Evolutionary conservation across 495 filamentous ascomycete genomes (phyloP), one percentile per base, ranked within the genome.

Genomic region (Cercophora samala): DNA sequence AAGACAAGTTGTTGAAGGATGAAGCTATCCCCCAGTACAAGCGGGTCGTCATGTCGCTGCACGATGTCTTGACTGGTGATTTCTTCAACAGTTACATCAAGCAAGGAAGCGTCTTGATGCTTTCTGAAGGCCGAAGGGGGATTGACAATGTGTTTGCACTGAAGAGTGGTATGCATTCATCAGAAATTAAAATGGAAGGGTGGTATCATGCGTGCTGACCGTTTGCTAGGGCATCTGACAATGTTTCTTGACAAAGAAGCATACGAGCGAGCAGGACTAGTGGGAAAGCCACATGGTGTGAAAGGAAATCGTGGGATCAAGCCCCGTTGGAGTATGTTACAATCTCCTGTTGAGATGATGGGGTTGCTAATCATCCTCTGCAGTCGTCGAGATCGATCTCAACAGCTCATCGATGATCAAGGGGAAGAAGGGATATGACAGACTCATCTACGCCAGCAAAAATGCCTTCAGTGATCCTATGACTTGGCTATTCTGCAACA

Each of bases 41-140:
- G 55, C 83, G 85, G 58, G 88, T 98, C 6, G 85, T 88, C 64
- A 90, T 97, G 86, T 84, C 88, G 15, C 82, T 97, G 24, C 82
- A 82, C 17, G 85, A 88, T 56, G 73, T 97, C 1, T 69, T 99
- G 5, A 85, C 90, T 53, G 84, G 87, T 5, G 88, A 89, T 0
- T 99, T 99, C 70, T 94, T 97, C 76, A 91, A 87, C 56, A 81
- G 86, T 62, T 94, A 97, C 73, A 90, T 97, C 69, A 97, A 97
- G 75, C 82, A 84, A 97, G 94, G 95, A 21, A 90, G 93, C 74
- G 83, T 96, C 68, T 75, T 96, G 73, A 95, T 99, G 91, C 86
- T 97, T 18, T 97, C 96, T 0, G 90, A 96, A 74, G 95, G 95
- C 26, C 83, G 86, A 23, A 80, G 86, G 53, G 91, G 89, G n/a